These are phyloP conservation scores for Gaertneriomyces sp. DNA, from an alignment of 192 early-diverging fungal genomes.

Conservation along the genomic window DNA sequence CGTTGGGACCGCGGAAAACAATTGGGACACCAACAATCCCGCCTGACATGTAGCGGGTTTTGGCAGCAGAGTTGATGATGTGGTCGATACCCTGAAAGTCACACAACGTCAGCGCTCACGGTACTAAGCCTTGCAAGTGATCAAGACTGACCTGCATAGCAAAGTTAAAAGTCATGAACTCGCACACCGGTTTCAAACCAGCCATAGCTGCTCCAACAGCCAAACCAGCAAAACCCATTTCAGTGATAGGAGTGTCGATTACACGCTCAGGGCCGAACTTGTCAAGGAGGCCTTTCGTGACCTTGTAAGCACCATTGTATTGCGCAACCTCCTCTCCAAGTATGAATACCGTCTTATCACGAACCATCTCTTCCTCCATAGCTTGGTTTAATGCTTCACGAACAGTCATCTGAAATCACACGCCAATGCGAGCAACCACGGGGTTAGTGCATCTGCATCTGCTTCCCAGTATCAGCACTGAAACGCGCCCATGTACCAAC, in stretches of 20 bases:
- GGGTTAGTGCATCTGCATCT: not conserved
- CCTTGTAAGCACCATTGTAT: conserved; percentile 99
- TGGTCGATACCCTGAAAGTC: conserved; percentile 85
- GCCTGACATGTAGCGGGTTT: conserved; percentile 97
- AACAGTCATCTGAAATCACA: conserved; percentile 60
- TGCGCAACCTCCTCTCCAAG: conserved; percentile 98
- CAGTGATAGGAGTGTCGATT: conserved; percentile 98
- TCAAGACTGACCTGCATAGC: conserved; percentile 82
- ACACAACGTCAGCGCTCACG: no score
- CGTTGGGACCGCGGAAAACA: conserved; percentile 98
- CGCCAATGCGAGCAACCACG: not conserved
- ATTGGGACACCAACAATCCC: conserved; percentile 84
- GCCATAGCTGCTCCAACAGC: conserved; percentile 91
- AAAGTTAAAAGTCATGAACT: conserved; percentile 99
- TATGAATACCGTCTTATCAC: conserved; percentile 86
- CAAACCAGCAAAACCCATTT: conserved; percentile 95
- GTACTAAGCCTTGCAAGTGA: no score
- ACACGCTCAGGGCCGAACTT: conserved; percentile 97
- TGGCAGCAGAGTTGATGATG: conserved; percentile 98
- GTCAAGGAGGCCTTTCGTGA: conserved; percentile 93
- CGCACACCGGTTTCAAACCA: conserved; percentile 94
- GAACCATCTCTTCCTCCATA: conserved; percentile 93
- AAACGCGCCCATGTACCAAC: not conserved
- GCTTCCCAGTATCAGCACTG: not conserved
- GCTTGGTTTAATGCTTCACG: conserved; percentile 97